A percentile compares a stretch with the other conserved stretches of the same genome.
These are phyloP conservation scores for Quercus phellos DNA, from an alignment of 331 rosid genomes.

Conservation along the genomic window DNA sequence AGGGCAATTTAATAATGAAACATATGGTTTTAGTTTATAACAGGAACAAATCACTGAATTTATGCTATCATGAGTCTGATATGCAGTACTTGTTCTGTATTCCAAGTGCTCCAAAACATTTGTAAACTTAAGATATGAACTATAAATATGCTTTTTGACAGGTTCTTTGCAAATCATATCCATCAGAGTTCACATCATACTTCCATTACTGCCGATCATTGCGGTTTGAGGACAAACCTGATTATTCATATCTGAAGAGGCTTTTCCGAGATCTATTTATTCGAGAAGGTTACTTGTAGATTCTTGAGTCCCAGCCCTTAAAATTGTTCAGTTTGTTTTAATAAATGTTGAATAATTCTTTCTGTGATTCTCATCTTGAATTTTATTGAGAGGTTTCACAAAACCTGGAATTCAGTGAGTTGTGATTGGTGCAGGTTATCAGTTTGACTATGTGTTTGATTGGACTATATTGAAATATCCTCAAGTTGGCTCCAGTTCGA, in stretches of 20 bases:
- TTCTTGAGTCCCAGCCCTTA: neutral
- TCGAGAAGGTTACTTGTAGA: constrained; percentile 68
- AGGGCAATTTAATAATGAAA: neutral
- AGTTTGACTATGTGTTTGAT: constrained; percentile 95
- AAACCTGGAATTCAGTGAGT: neutral
- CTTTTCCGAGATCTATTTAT: constrained; percentile 96
- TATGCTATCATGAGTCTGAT: neutral
- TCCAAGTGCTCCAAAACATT: neutral
- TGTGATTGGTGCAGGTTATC: constrained; percentile 67
- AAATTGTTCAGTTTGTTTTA: neutral
- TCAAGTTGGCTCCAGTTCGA: constrained; percentile 88
- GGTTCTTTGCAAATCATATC: constrained; percentile 92
- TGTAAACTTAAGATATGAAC: neutral
- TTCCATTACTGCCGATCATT: constrained; percentile 89
- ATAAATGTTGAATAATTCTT: neutral
- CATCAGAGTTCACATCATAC: constrained; percentile 86
- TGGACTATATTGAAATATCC: constrained; percentile 97
- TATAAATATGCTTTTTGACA: constrained; percentile 16
- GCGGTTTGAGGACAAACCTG: constrained; percentile 98
- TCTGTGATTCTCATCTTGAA: neutral
- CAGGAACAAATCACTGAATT: neutral
- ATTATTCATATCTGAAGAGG: constrained; percentile 90
- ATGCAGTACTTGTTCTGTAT: neutral
- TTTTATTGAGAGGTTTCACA: neutral
- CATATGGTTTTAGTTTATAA: neutral